Base-by-base conservation (phyloP, 2,329 filamentous ascomycete genomes). In the Penicillium sp. region DNA sequence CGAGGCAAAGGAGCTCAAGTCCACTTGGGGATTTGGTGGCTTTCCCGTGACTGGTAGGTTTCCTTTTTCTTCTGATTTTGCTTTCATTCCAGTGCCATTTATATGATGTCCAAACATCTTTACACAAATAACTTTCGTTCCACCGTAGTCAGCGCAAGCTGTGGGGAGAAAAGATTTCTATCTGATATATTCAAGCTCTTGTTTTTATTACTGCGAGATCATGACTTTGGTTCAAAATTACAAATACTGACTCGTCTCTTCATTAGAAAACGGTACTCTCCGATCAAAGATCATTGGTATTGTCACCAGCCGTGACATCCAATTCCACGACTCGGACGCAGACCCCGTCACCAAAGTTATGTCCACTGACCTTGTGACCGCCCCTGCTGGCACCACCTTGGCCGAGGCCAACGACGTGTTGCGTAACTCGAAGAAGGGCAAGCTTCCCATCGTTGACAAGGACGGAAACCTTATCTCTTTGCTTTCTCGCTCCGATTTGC, bases 121-220 rank as follows among this genome's bases (percentile, higher is more conserved):
- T 77, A 79, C 69, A 68, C 72, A 79, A 84, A 89, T 97, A 97
- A 97, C 94, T 99, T 99, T 99, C 94, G 94, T 99, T 99, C 94
- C 93, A 93, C 94, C 91, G 90, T 83, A 95, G 87, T 55, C 84
- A 88, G 89, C 87, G 82, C 83, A 79, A 86, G 72, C 83, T 83
- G 89, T 96, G 91, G 84, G 90, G 91, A 96, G 77, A 81, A 77
- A 71, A 69, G 70, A 74, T 74, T 74, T 35, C 75, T 71, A 73
- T 76, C 77, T 83, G 80, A 83, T 62, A 64, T 64, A 65, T 64
- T 43, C 52, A 52, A 59, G 40, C 49, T 51, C 55, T 51, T 55
- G 12, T 54, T 49, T 20, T 42, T 42, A 52, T 57, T 51, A 57
- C 52, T 47, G 16, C 35, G 5, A 35, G 26, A 42, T 21, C 7